Conservation (phyloP, 139 green algal genomes). For the Tetradesmus lagerheimii region DNA sequence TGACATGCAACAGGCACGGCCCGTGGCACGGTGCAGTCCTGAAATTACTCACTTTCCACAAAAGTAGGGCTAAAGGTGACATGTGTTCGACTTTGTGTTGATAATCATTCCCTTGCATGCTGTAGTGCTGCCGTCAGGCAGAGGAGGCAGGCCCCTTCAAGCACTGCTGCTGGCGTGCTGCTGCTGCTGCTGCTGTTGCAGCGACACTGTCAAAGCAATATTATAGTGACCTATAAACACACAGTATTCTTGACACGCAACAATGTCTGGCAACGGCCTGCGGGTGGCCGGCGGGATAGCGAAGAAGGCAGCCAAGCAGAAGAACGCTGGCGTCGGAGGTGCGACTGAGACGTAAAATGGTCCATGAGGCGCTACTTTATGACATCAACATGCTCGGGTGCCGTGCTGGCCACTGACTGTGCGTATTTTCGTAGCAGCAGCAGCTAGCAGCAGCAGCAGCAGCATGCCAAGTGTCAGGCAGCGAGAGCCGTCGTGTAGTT, state of each 20-base stretch:
- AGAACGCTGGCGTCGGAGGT: constrained; percentile 75
- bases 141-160: background rate
- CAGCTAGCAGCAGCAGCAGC: background rate
- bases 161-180: background rate
- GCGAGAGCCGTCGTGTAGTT: background rate
- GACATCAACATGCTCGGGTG: background rate
- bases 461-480: background rate
- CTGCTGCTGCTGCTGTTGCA: background rate
- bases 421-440: background rate
- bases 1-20: background rate
- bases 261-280: constrained; percentile 70
- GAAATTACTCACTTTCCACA: background rate
- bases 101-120: too few relatives aligned
- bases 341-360: background rate
- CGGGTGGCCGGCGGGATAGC: constrained; percentile 81
- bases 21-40: background rate
- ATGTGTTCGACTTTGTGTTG: too few relatives aligned
- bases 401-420: background rate
- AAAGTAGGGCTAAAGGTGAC: background rate
- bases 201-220: too few relatives aligned
- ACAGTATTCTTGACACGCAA: background rate
- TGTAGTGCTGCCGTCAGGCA: too few relatives aligned
- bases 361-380: background rate
- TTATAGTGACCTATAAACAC: too few relatives aligned
- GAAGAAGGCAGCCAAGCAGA: constrained; percentile 79